These are phyloP conservation scores for Pichia sp. DNA, from an alignment of 1,139 yeast genomes.

Conservation along the genomic window DNA sequence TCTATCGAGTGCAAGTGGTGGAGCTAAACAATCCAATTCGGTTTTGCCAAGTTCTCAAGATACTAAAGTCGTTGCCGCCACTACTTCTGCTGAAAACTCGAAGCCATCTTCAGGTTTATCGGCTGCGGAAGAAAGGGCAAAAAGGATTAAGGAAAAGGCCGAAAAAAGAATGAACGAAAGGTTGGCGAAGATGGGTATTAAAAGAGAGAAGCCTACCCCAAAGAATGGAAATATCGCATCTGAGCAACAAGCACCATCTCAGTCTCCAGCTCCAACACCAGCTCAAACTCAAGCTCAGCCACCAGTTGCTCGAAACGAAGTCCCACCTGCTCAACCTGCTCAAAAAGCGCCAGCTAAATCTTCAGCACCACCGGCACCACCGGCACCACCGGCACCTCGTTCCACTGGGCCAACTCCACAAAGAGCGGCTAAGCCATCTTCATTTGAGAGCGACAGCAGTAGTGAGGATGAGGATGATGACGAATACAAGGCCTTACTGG, in stretches of 20 bases:
- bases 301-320: neutral
- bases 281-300: slow-evolving; percentile 2
- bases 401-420: slow-evolving; percentile 20
- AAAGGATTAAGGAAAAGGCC: slow-evolving; percentile 86
- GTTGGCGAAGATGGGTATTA: slow-evolving; percentile 73
- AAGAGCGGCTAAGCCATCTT: slow-evolving; percentile 18
- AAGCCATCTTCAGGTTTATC: slow-evolving; percentile 18
- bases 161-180: slow-evolving; percentile 85
- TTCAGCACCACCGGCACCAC: slow-evolving; percentile 17
- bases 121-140: slow-evolving; percentile 61
- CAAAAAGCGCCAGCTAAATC: slow-evolving; percentile 6
- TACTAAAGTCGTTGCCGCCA: neutral
- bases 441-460: slow-evolving; percentile 18
- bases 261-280: slow-evolving; percentile 3
- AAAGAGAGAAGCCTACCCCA: slow-evolving; percentile 37
- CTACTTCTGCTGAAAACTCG: neutral
- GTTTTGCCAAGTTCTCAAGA: neutral
- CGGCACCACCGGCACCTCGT: slow-evolving; percentile 24
- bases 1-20: slow-evolving; percentile 1
- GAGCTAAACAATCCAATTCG: neutral
- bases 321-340: slow-evolving; percentile 5
- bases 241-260: slow-evolving; percentile 8
- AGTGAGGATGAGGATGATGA: slow-evolving; percentile 38
- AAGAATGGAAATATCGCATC: neutral
- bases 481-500: slow-evolving; percentile 33